Conservation (phyloP, 495 filamentous ascomycete species). For the Pyrenopolyporus hunteri region DNA sequence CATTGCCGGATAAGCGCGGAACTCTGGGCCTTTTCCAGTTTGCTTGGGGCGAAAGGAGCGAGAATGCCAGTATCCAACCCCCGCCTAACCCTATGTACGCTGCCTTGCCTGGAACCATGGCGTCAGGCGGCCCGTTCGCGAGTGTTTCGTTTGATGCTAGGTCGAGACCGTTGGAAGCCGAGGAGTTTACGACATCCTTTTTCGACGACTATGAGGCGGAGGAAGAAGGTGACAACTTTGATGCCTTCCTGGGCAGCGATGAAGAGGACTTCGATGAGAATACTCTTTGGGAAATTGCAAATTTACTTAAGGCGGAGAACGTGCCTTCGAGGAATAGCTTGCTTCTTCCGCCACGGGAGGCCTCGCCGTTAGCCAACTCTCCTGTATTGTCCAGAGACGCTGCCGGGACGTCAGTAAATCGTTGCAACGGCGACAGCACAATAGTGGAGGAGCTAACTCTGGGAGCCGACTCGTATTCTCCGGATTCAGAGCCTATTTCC, state of each 20-base stretch:
- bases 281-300: conserved; percentile 64
- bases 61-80: conserved; percentile 52
- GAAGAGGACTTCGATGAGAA: conserved; percentile 60
- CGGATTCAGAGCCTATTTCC: background rate
- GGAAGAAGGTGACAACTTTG: conserved; percentile 48
- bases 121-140: conserved; percentile 43
- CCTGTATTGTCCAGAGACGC: conserved; percentile 37
- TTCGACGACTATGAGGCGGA: conserved; percentile 58
- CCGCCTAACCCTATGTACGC: conserved; percentile 40
- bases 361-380: conserved; percentile 8
- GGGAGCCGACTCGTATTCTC: conserved; percentile 3
- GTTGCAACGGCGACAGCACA: conserved; percentile 39
- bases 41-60: conserved; percentile 62
- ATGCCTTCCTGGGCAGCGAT: conserved; percentile 40
- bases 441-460: conserved; percentile 32
- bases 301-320: conserved; percentile 52
- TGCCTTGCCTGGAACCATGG: conserved; percentile 59
- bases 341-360: conserved; percentile 37
- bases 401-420: conserved; percentile 42
- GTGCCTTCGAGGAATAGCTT: conserved; percentile 56
- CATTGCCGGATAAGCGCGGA: conserved; percentile 56
- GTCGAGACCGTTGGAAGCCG: conserved; percentile 45
- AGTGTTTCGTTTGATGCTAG: conserved; percentile 42
- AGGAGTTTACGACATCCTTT: conserved; percentile 48
- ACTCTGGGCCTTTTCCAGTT: conserved; percentile 64